Base-by-base conservation (phyloP, 352 stramenopile species). In the Phytophthora citrophthora region DNA sequence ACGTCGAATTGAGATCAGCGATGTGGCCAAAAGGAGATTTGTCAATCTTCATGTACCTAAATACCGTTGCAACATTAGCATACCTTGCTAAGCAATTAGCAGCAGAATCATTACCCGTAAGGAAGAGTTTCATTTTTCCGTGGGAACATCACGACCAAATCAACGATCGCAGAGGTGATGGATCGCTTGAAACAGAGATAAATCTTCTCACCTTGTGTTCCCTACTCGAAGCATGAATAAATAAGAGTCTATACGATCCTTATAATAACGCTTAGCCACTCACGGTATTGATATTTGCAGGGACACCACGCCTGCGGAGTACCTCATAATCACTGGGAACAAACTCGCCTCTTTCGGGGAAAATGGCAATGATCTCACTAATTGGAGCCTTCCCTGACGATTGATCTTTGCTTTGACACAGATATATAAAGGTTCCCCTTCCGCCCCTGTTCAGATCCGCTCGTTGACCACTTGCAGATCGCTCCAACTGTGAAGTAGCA, bases 91-190 rank as follows among this genome's bases (percentile, higher is more conserved):
- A 29, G 9, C 11, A 23, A 2, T 43, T 2, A 5, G 12, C 9
- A 34, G 29, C 29, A 34, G 11, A 40, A 27, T 13, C 7, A 56
- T 51, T 76, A 96, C 83, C 86, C 83, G 41, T 94, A 96, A 5
- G 86, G 86, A 26, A 91, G 65, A 20, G 80, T 91, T 36, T 94
- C 88, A n/a, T 84, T 87, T 60, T 96, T 96, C 38, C 82, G 85
- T 2, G 88, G 84, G 16, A 93, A 94, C 13, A 96, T 43, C 23
- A 94, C 73, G 7, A 79, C 68, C 24, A 94, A 69, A 47, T 93
- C 86, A 18, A 81, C 68, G 27, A 96, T 86, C 2, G 75, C 74
- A 6, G 83, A 88, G 27, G 57, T 83, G 16, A 68, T 44, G 3
- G 84, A 94, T 18, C 88, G 73, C 41, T 90, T 93, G 39, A 83